phyloP scores from a whole-genome alignment of 768 basidiomycete species.

The Russula vinacea region DNA sequence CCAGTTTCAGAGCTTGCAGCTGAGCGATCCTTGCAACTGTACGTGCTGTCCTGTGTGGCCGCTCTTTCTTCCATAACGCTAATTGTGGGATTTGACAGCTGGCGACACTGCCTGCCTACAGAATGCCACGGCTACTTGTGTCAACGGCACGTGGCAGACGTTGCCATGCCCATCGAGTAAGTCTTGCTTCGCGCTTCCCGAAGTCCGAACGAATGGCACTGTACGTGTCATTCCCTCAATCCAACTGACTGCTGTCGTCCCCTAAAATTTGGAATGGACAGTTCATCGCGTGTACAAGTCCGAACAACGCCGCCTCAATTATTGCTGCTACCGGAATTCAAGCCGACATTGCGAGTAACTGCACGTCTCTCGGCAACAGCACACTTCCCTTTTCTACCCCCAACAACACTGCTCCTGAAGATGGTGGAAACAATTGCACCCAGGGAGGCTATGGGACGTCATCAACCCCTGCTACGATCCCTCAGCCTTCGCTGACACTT shows the following conservation, averaged over 20 bases:
- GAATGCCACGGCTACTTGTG: conserved; percentile 43
- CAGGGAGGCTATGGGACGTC: conserved; percentile 12
- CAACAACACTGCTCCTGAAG: conserved; percentile 9
- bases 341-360: conserved; percentile 41
- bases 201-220: conserved; percentile 42
- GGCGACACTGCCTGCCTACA: conserved; percentile 47
- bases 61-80: background rate
- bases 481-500: conserved; percentile 32
- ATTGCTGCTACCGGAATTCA: conserved; percentile 48
- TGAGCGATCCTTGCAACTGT: conserved; percentile 48
- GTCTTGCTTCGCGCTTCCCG: conserved; percentile 54
- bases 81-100: conserved; percentile 34
- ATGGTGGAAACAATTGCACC: background rate
- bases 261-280: conserved; percentile 28
- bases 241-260: background rate
- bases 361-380: conserved; percentile 27
- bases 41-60: conserved; percentile 21
- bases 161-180: conserved; percentile 39
- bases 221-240: conserved; percentile 38
- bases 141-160: conserved; percentile 42
- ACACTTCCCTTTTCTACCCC: conserved; percentile 31
- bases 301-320: conserved; percentile 44
- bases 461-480: conserved; percentile 32
- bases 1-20: conserved; percentile 43
- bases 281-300: conserved; percentile 53